Base-by-base conservation (phyloP, 164 flowering plant genomes). In the Vitis labrusca region DNA sequence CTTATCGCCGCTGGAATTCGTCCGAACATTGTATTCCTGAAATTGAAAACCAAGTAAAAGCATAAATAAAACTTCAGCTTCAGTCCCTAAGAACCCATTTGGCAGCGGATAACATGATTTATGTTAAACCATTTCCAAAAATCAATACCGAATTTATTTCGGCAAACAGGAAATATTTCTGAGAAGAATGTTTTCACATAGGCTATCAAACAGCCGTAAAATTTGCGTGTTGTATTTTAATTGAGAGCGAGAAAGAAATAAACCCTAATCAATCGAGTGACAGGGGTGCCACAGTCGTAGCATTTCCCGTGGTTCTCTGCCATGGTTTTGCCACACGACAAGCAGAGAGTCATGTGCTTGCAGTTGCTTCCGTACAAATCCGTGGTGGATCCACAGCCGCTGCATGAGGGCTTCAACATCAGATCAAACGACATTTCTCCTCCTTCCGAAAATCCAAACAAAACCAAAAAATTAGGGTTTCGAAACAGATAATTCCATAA, bases 281-380 rank as follows among this genome's bases (percentile, higher is more conserved):
- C 66, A 6, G 75, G 63, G 27, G 81, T 72, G 37, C 97, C 97
- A 57, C 99, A 96, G 0, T 93, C 97, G 72, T 30, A 79, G 72
- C 99, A 96, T 37, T 83, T 84, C 17, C 64, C 83, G 3, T 68
- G 79, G 44, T 76, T 87, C 80, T 87, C 84, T 2, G 93, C 97
- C 97, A 87, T 90, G 50, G 73, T 73, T 74, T 86, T 91, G 16
- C 99, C 99, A 62, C 99, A 96, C 1, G 80, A 71, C 61, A 83
- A 66, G 71, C 99, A 96, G 29, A 96, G 85, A 23, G 99, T 96
- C 92, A 93, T 79, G 81, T 96, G 99, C 85, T 93, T 96, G 86
- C 99, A 96, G 68, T 82, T 87, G 83, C 97, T 96, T 32, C 99
- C 97, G 15, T 96, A 96, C 10, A 93, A 83, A 17, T 96, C 97